Base-by-base conservation (phyloP, 2,329 filamentous ascomycete genomes). In the Annulohypoxylon truncatum region DNA sequence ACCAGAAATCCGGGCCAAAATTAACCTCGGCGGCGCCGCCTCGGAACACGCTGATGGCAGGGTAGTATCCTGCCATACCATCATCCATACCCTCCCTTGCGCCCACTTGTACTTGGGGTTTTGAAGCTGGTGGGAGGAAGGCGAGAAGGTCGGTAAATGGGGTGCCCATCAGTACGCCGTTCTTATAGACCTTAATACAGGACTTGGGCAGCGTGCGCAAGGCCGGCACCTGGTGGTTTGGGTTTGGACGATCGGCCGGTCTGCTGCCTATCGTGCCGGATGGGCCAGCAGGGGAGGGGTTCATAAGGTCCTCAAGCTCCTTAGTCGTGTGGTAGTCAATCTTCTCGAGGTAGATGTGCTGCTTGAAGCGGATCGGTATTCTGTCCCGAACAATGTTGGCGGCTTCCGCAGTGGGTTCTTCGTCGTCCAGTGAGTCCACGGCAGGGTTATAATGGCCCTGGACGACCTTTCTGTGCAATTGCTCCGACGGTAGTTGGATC, bases 1-100 rank as follows among this genome's bases (percentile, higher is more conserved):
- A 92, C 94, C 94, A 97, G 82, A 97, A 98, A 29, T 96, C 85
- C 0, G 93, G 94, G 0, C 96, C 95, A 76, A 99, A 97, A 79
- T 97, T 97, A 73, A 95, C 90, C 78, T 98, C 92, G 13, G 92
- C 94, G 1, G 94, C 92, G 22, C 95, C 96, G 55, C 94, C 95
- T 46, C 92, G 90, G 80, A 97, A 98, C 20, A 96, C 92, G 72
- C 94, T 96, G 18, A 99, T 89, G 20, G 94, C 93, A 1, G 96
- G 96, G 75, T 97, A 97, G 80, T 99, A 99, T 9, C 96, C 96
- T 1, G 97, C 87, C 85, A 96, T 92, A 33, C 95, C 96, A 75
- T 99, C 96, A 75, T 99, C 96, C 67, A 97, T 89, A 26, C 93
- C 93, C 67, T 96, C 92, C 52, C 96, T 85, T 15, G 92, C 93